A percentile compares a stretch with the other conserved stretches of the same genome.
Evolutionary conservation across 176 grass and related monocot genomes (phyloP).

Genomic region (Carex myosuroides): DNA sequence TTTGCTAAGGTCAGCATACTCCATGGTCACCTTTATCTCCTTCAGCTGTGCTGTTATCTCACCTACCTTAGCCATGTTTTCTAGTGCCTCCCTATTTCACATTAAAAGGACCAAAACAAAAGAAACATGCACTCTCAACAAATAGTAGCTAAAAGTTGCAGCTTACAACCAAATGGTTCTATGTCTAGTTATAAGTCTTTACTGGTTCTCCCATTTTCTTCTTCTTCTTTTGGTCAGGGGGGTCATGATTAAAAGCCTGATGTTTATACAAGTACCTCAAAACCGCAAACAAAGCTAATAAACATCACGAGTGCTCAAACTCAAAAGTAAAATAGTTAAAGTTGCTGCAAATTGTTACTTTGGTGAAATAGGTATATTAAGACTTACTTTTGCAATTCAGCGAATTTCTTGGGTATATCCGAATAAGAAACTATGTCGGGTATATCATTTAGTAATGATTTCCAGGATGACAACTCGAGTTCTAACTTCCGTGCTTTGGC

Average conservation of each 20-base stretch:
- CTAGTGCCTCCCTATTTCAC: slow-evolving; percentile 64
- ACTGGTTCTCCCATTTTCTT: not conserved
- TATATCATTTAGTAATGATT: slow-evolving; percentile 61
- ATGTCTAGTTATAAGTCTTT: not conserved
- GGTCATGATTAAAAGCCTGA: not conserved
- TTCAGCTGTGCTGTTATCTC: slow-evolving; percentile 69
- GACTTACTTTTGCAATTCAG: slow-evolving; percentile 60
- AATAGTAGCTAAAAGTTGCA: not conserved
- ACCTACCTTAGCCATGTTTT: slow-evolving; percentile 66
- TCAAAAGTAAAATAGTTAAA: not conserved
- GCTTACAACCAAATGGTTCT: not conserved
- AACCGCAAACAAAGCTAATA: not conserved
- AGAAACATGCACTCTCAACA: not conserved
- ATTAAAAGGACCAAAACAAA: slow-evolving; percentile 24
- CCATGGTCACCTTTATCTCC: slow-evolving; percentile 66
- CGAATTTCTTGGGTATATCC: slow-evolving; percentile 81
- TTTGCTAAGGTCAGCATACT: slow-evolving; percentile 66
- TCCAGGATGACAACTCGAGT: slow-evolving; percentile 73
- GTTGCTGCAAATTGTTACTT: not conserved
- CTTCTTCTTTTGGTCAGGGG: not conserved
- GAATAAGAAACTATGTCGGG: slow-evolving; percentile 69
- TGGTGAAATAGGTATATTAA: slow-evolving; percentile 10
- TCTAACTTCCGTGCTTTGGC: slow-evolving; percentile 65
- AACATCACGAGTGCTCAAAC: not conserved
- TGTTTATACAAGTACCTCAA: not conserved